Evolutionary conservation across 2,329 filamentous ascomycete species (phyloP).

Genomic region (Sarocladium oryzae): DNA sequence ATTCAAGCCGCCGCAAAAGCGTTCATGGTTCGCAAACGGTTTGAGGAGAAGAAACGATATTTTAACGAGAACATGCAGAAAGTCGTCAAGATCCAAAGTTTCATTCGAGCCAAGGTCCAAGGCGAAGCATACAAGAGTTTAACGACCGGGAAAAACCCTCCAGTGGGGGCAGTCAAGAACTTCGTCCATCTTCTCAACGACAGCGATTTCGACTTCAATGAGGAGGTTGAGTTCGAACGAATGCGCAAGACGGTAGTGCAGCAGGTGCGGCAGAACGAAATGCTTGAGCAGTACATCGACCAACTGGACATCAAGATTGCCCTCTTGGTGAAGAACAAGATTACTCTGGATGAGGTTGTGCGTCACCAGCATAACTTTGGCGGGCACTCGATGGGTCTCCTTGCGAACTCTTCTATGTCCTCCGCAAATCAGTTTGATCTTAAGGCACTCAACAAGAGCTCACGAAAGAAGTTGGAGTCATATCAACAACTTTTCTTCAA

Average conservation of each 20-base stretch:
- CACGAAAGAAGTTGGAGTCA: conserved; percentile 86
- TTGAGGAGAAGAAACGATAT: conserved; percentile 78
- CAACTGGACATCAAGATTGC: conserved; percentile 99
- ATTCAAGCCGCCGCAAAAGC: conserved; percentile 71
- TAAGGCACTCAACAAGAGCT: conserved; percentile 95
- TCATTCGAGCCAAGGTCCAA: conserved; percentile 88
- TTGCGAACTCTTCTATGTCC: conserved; percentile 82
- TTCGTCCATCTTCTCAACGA: conserved; percentile 97
- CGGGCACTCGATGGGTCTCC: conserved; percentile 74
- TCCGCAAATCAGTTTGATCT: conserved; percentile 92
- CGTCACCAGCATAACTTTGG: conserved; percentile 96
- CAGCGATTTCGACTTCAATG: conserved; percentile 97
- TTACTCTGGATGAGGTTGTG: conserved; percentile 94
- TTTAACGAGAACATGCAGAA: conserved; percentile 98
- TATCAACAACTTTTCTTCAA: conserved; percentile 98
- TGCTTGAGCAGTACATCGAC: conserved; percentile 95
- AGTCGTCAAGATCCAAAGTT: conserved; percentile 97
- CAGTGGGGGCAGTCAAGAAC: conserved; percentile 93
- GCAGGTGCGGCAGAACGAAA: conserved; percentile 93
- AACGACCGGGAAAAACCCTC: conserved; percentile 92
- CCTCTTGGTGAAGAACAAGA: conserved; percentile 97
- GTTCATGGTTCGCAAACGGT: conserved; percentile 65
- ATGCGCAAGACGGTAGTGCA: conserved; percentile 94
- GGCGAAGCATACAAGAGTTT: conserved; percentile 97
- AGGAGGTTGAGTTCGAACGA: conserved; percentile 94